phyloP scores from a whole-genome alignment of 192 early-diverging fungal genomes.

The Linnemannia zychae region DNA sequence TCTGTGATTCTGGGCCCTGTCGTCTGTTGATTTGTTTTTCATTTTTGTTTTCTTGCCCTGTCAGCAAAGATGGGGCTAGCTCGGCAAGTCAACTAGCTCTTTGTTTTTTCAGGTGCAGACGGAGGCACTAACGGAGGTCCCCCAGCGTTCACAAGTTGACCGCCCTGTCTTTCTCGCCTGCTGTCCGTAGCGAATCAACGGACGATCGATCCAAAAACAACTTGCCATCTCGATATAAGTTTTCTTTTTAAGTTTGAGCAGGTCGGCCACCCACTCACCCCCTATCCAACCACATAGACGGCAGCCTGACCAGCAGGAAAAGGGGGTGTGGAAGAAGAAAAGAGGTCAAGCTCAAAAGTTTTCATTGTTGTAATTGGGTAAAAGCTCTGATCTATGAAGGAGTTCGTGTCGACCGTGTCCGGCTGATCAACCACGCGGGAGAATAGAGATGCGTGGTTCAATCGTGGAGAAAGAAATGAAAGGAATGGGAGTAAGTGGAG shows the following conservation, averaged over 20 bases:
- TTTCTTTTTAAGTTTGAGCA: too few species aligned
- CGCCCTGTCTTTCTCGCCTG: too few species aligned
- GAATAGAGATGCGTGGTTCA: too few species aligned
- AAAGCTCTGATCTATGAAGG: neutral
- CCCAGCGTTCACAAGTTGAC: neutral
- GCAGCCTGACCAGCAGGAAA: too few species aligned
- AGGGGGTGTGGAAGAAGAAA: too few species aligned
- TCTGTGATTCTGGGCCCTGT: slow-evolving; percentile 1
- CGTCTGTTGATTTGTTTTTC: neutral
- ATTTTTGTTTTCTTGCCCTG: neutral
- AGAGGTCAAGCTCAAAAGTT: too few species aligned
- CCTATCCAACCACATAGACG: too few species aligned
- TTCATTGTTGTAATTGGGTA: neutral
- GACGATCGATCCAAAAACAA: too few species aligned
- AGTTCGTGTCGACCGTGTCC: neutral
- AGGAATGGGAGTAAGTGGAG: neutral
- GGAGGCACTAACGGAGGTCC: neutral
- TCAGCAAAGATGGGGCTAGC: neutral
- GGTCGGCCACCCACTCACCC: too few species aligned
- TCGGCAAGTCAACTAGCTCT: too few species aligned
- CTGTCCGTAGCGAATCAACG: too few species aligned
- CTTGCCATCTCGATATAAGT: too few species aligned
- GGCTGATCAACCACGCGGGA: neutral
- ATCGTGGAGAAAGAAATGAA: neutral
- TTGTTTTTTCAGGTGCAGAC: neutral